Evolutionary conservation across 345 rosid species (phyloP), one percentile per base, ranked within the genome.

Genomic region (Acer saccharum): DNA sequence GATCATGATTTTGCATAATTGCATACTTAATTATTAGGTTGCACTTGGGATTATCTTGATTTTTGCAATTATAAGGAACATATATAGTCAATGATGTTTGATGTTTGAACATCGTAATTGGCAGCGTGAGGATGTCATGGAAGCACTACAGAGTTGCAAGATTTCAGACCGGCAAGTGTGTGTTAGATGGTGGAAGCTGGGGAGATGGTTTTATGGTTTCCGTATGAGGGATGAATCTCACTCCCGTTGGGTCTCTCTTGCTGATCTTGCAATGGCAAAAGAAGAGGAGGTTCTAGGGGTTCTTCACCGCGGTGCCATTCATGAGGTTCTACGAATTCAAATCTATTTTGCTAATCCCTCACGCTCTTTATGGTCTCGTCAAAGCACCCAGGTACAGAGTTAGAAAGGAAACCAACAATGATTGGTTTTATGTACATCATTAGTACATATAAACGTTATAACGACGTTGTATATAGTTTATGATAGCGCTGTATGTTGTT

Each of bases 121-220:
- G 69, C 83, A 93, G 92, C 75, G 74, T 46, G 81, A 74, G 74
- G 29, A 72, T 43, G 74, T 93, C 18, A 18, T 76, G 81, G 87
- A 84, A 54, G 88, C 86, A 3, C 79, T 90, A 7, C 75, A 70
- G 71, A 79, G 80, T 16, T 80, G 85, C 79, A 78, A 84, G 76
- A 87, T 94, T 75, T 66, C 87, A 14, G 89, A 90, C 71, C 86
- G 88, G 62, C 79, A 82, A 61, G 84, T 91, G 67, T 84, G 89
- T 73, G 84, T 90, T 78, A 83, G 69, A 81, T 91, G 95, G 97
- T 91, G 88, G 87, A 92, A 89, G 81, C 83, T 91, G 18, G 91
- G 95, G 7, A 81, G 97, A 83, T 87, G 90, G 92, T 86, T 86
- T 21, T 73, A 77, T 58, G 94, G 95, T 74, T 88, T 85, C 79